Evolutionary conservation across 495 filamentous ascomycete genomes (phyloP).

Genomic region (Daldinia grandis): DNA sequence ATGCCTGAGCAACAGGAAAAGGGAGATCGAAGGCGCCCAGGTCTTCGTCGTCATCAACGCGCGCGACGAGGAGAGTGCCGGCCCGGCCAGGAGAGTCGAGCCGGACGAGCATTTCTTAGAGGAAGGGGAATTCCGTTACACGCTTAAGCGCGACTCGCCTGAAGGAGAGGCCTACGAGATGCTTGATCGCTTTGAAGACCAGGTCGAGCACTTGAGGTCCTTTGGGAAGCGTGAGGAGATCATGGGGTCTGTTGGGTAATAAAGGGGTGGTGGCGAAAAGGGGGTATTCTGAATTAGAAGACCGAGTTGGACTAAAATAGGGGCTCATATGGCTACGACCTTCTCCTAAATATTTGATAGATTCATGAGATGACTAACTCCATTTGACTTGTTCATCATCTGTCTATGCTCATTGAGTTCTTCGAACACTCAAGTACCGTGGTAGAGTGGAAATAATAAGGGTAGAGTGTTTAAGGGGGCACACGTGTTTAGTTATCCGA

Average conservation of each 20-base stretch:
- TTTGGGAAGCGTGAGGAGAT: constrained; percentile 8
- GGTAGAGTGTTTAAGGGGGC: no score
- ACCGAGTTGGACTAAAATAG: no score
- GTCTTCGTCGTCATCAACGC: constrained; percentile 10
- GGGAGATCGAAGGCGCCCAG: background rate
- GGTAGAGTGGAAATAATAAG: no score
- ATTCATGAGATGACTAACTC: no score
- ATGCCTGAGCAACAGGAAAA: constrained; percentile 5
- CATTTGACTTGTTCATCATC: no score
- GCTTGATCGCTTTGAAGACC: background rate
- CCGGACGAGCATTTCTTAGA: constrained; percentile 7
- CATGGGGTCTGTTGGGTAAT: background rate
- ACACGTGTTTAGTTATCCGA: no score
- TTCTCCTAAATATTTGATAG: no score
- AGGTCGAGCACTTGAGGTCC: background rate
- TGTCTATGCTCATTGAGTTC: no score
- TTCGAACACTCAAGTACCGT: no score
- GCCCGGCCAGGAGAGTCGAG: background rate
- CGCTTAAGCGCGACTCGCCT: constrained; percentile 1
- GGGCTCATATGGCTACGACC: no score
- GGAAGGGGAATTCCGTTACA: background rate
- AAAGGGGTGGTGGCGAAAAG: background rate
- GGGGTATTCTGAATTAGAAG: background rate
- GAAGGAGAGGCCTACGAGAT: background rate
- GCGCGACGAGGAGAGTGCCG: background rate